These are phyloP conservation scores for Ophiostoma angusticollis DNA, from an alignment of 2,329 filamentous ascomycete species.

Conservation along the genomic window DNA sequence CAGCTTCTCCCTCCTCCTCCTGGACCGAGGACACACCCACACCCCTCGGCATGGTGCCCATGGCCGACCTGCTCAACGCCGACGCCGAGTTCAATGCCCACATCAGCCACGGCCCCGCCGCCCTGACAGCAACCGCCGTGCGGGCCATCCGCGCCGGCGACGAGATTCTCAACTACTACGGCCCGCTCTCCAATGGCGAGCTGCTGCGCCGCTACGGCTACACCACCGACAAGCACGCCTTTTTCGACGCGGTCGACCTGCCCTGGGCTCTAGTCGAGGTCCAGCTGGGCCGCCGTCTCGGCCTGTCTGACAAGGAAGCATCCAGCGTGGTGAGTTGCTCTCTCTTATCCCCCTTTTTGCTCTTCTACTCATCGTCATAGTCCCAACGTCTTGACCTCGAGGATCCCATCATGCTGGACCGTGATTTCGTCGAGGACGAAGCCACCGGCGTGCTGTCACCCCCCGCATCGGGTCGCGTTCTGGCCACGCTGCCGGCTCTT, in stretches of 20 bases:
- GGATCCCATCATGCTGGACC: slow-evolving; percentile 59
- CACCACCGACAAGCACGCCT: slow-evolving; percentile 61
- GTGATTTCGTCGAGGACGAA: slow-evolving; percentile 38
- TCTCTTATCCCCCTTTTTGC: too few relatives aligned
- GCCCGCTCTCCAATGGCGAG: slow-evolving; percentile 70
- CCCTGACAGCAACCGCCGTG: slow-evolving; percentile 58
- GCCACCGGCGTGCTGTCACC: slow-evolving; percentile 30
- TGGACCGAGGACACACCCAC: slow-evolving; percentile 50
- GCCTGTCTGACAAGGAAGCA: slow-evolving; percentile 21
- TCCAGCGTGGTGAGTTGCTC: slow-evolving; percentile 32
- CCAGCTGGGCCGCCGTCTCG: slow-evolving; percentile 12
- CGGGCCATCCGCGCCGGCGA: slow-evolving; percentile 55
- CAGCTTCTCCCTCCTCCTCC: background rate
- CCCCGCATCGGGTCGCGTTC: slow-evolving; percentile 13
- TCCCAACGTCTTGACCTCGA: too few relatives aligned
- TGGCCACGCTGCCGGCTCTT: slow-evolving; percentile 35
- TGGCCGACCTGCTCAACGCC: slow-evolving; percentile 83
- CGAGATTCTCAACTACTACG: slow-evolving; percentile 83
- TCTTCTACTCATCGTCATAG: too few relatives aligned
- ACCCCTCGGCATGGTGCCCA: slow-evolving; percentile 74
- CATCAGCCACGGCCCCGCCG: slow-evolving; percentile 40
- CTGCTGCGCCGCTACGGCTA: slow-evolving; percentile 78
- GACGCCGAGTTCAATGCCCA: slow-evolving; percentile 74
- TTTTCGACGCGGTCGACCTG: slow-evolving; percentile 75
- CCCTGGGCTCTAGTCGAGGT: slow-evolving; percentile 36